These are phyloP conservation scores for Coniferiporia weirii DNA, from an alignment of 1,284 basidiomycete species.

Conservation along the genomic window DNA sequence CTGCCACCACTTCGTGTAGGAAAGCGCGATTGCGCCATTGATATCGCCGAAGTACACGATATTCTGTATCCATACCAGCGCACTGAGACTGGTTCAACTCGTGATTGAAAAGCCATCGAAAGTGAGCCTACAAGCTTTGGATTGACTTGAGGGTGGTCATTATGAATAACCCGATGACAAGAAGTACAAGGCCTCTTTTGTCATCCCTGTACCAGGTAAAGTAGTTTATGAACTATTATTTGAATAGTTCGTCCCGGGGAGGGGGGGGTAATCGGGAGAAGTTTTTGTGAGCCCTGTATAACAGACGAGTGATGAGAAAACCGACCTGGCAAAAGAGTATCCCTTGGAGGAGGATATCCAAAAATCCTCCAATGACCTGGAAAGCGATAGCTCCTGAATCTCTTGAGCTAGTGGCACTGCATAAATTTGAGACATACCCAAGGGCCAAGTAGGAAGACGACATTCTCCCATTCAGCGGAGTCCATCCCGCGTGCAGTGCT, in stretches of 20 bases:
- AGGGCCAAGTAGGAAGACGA: conserved; percentile 26
- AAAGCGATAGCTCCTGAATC: neutral
- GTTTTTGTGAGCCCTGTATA: neutral
- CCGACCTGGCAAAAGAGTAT: conserved; percentile 29
- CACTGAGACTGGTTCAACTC: conserved; percentile 19
- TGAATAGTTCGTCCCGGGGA: neutral
- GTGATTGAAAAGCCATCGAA: neutral
- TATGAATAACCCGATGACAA: conserved; percentile 25
- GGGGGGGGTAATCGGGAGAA: neutral
- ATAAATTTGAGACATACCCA: conserved; percentile 22
- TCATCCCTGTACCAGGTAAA: conserved; percentile 26
- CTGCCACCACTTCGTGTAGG: conserved; percentile 32
- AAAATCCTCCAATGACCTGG: conserved; percentile 28
- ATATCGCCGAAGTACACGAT: conserved; percentile 28
- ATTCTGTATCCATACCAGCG: conserved; percentile 29
- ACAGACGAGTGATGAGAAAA: neutral
- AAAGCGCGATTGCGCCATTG: conserved; percentile 27
- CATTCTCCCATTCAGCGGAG: conserved; percentile 21
- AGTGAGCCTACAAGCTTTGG: conserved; percentile 28
- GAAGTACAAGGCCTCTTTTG: conserved; percentile 21
- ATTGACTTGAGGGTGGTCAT: conserved; percentile 29
- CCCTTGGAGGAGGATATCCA: conserved; percentile 31
- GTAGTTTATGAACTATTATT: conserved; percentile 28
- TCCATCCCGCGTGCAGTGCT: neutral
- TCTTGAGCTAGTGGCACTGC: neutral